phyloP scores from a whole-genome alignment of 805 yeast genomes.

The Yamadazyma sp. region DNA sequence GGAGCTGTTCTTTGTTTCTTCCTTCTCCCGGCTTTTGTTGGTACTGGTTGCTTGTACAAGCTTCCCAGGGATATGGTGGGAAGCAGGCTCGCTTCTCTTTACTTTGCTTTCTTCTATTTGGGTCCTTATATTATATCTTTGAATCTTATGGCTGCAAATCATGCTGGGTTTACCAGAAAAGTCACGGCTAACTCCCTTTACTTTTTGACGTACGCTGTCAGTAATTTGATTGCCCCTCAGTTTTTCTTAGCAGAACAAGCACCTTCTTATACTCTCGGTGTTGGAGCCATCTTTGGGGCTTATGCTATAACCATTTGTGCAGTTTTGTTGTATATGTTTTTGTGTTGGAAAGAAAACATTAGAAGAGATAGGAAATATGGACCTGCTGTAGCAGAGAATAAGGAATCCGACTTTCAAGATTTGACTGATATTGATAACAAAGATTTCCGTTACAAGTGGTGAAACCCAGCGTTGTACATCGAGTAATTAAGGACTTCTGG shows the following conservation, averaged over 20 bases:
- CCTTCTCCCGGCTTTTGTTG: conserved; percentile 11
- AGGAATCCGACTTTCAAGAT: conserved; percentile 10
- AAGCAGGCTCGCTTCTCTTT: conserved; percentile 11
- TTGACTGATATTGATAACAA: conserved; percentile 11
- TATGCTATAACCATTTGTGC: conserved; percentile 11
- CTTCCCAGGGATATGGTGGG: conserved; percentile 6
- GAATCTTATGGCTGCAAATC: conserved; percentile 11
- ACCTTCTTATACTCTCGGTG: conserved; percentile 10
- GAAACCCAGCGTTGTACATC: background rate
- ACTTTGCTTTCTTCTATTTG: conserved; percentile 11
- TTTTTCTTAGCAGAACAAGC: conserved; percentile 9
- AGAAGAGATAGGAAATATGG: conserved; percentile 10
- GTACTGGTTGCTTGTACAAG: conserved; percentile 11
- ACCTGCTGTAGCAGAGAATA: conserved; percentile 2
- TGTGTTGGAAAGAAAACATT: conserved; percentile 11
- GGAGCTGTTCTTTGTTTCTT: conserved; percentile 9
- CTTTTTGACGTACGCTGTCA: conserved; percentile 11
- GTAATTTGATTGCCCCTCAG: conserved; percentile 12
- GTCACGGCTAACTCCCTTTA: conserved; percentile 7
- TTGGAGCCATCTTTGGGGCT: conserved; percentile 10
- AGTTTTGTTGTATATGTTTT: conserved; percentile 8
- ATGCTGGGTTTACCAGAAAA: conserved; percentile 14
- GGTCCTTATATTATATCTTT: conserved; percentile 10
- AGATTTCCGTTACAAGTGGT: conserved; percentile 14
- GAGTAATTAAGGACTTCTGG: background rate